Evolutionary conservation across 208 protist genomes (phyloP), one percentile per base, ranked within the genome.

Genomic region (Baffinella frigidus): DNA sequence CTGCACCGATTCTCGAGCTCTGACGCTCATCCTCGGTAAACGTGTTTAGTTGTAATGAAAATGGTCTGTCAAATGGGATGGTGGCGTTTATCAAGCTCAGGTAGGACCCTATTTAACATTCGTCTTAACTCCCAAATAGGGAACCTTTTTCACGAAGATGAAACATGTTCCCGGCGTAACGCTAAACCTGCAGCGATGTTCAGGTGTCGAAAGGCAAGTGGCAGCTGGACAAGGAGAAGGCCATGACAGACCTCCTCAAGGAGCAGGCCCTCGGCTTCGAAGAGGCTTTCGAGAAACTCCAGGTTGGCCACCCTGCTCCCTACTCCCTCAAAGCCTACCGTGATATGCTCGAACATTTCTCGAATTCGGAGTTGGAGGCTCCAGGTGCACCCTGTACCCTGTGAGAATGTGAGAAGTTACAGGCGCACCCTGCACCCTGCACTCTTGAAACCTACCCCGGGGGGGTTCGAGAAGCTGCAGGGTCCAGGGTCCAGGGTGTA

Each of bases 161-260:
- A 56, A 56, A 56, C 48, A 56, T 17, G 48, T 17, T 7, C 11
- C 7, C 48, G 11, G 11, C 7, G 48, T 24, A 56, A 56, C 7
- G 48, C 7, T 24, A 56, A 56, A 56, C 48, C 7, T 17, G 17
- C 48, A 56, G 11, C 11, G 48, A 56, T 24, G 48, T 24, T 56
- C 30, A 74, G 33, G 77, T 90, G 14, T 44, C 72, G 7, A 90
- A 90, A 30, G 83, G 83, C 17, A 90, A 90, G 64, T 90, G 83
- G 83, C 83, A 90, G 64, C 83, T 90, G 50, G 83, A 44, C 11
- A 90, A 90, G 38, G 83, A 90, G 41, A 90, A 90, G 64, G 83
- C 83, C 33, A 89, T 90, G 3, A 73, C 83, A 3, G 83, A 90
- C 41, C 73, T 90, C 30, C 83, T 90, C 83, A 67, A 73, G 56